Evolutionary conservation across 73 alveolate species (phyloP).

Genomic region (Paramecium primaurelia): DNA sequence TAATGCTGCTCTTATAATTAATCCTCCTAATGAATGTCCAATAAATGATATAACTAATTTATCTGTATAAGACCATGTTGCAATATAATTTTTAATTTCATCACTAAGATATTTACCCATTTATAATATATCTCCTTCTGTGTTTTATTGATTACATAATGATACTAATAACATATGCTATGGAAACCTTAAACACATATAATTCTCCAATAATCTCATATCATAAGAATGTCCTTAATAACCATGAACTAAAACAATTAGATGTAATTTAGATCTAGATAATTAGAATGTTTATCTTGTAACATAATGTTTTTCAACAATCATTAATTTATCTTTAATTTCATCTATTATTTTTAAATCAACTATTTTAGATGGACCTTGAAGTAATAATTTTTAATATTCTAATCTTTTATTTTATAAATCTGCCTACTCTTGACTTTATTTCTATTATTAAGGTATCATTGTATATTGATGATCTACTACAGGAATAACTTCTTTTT

Average conservation of each 20-base stretch:
- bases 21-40: constrained; percentile 99
- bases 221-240: constrained; percentile 92
- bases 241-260: constrained; percentile 93
- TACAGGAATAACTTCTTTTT: constrained; percentile 26
- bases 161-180: constrained; percentile 79
- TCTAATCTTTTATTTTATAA: constrained; percentile 1
- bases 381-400: neutral
- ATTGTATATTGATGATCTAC: constrained; percentile 38
- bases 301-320: constrained; percentile 19
- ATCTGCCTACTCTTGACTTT: neutral
- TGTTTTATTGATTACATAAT: constrained; percentile 78
- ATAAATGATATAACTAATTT: constrained; percentile 88
- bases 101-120: constrained; percentile 91
- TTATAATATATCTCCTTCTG: constrained; percentile 76
- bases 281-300: neutral
- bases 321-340: constrained; percentile 26
- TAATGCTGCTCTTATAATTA: constrained; percentile 85
- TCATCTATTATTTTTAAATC: constrained; percentile 36
- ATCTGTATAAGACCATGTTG: constrained; percentile 88
- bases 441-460: neutral
- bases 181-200: constrained; percentile 80
- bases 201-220: constrained; percentile 85
- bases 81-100: constrained; percentile 79
- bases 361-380: constrained; percentile 20
- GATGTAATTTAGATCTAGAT: constrained; percentile 63